Conservation (phyloP, 2,329 filamentous ascomycete genomes). For the Calonectria pseudoturangicola region DNA sequence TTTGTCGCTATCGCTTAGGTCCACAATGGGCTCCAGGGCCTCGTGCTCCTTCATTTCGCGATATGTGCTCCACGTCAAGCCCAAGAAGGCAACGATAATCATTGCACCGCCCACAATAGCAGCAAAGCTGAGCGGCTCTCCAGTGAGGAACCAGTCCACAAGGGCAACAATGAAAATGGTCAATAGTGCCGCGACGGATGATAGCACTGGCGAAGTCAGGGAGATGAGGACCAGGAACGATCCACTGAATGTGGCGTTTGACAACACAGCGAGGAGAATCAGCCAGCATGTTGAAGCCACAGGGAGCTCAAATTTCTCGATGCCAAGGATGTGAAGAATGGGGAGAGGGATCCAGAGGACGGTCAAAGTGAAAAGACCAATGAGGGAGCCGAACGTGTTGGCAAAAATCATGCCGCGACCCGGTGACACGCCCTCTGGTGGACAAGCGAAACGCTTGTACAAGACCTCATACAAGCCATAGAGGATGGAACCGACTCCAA, state of each 20-base stretch:
- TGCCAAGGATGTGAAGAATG: constrained; percentile 84
- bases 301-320: constrained; percentile 90
- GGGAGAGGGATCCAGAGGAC: constrained; percentile 96
- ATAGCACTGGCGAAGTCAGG: constrained; percentile 93
- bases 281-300: constrained; percentile 86
- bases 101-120: constrained; percentile 88
- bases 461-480: constrained; percentile 98
- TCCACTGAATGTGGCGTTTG: constrained; percentile 94
- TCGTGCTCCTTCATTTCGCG: constrained; percentile 92
- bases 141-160: constrained; percentile 90
- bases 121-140: constrained; percentile 82
- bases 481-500: constrained; percentile 91
- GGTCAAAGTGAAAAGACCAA: constrained; percentile 88
- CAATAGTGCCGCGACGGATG: constrained; percentile 91
- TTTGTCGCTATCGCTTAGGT: constrained; percentile 69
- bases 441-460: constrained; percentile 95
- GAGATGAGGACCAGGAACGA: constrained; percentile 95
- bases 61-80: constrained; percentile 94
- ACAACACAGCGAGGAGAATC: constrained; percentile 85
- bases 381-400: constrained; percentile 91
- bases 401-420: constrained; percentile 97
- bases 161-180: constrained; percentile 98
- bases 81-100: constrained; percentile 91
- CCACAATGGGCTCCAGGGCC: constrained; percentile 71
- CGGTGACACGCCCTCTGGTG: constrained; percentile 89